Evolutionary conservation across 257 asterid genomes (phyloP), one percentile per base, ranked within the genome.

Genomic region (Ilex asprella): DNA sequence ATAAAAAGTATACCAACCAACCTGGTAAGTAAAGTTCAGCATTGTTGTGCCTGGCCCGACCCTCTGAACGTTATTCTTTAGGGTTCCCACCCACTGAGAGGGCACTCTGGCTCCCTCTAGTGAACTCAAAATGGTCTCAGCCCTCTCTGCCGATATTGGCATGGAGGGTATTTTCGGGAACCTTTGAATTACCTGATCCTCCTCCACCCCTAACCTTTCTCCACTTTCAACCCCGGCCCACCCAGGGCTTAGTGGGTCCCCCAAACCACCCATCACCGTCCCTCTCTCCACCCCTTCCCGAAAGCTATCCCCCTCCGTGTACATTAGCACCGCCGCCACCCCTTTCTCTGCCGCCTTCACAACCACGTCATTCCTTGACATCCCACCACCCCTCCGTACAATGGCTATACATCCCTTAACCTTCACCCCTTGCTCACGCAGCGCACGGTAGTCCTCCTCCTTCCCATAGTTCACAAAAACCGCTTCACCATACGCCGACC

Each of bases 241-340:
- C 8, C 91, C 95, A 6, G 98, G 97, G 70, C 71, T 92, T 16
- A 92, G 82, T 60, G 98, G 97, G 87, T 92, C 98, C 82, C 97
- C 98, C 65, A 89, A 53, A 6, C 95, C 97, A 31, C 75, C 76
- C 95, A 89, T 76, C 51, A 86, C 97, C 1, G 98, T 88, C 73
- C 97, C 98, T 77, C 98, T 86, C 76, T 92, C 98, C 43, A 92
- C 87, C 68, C 98, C 98, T 35, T 68, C 72, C 32, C 75, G 73
- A 55, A 62, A 76, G 12, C 56, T 68, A 29, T 68, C 69, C 4
- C 93, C 65, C 76, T 88, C 95, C 30, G 95, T 86, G 77, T 88
- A 92, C 95, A 92, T 84, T 21, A 92, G 68, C 78, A 88, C 95
- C 30, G 97, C 98, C 55, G 81, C 73, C 61, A 86, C 79, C 21